phyloP scores from a whole-genome alignment of 2,329 filamentous ascomycete species.

The Akanthomyces uredinophilus region DNA sequence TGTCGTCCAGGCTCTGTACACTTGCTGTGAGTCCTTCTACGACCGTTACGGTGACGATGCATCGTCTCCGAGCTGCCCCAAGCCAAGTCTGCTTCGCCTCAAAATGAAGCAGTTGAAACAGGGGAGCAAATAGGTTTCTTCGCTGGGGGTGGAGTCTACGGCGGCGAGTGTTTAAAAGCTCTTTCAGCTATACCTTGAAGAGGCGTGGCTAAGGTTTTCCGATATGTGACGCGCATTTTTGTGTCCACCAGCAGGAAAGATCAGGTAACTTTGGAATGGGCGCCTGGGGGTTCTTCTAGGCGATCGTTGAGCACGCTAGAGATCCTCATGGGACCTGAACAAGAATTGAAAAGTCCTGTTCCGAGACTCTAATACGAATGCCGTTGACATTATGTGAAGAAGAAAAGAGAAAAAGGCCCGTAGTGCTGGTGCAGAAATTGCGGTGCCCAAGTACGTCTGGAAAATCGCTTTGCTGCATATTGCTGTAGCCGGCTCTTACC shows the following conservation, averaged over 20 bases:
- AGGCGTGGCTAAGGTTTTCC: neutral
- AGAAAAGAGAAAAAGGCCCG: conserved; percentile 37
- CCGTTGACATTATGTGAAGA: conserved; percentile 68
- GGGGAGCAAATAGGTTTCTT: conserved; percentile 18
- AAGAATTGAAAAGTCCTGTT: conserved; percentile 83
- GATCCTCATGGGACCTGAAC: conserved; percentile 77
- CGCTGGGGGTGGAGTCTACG: neutral
- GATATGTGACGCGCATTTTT: conserved; percentile 42
- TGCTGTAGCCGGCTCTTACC: conserved; percentile 8
- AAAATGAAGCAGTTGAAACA: conserved; percentile 74
- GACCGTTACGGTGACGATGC: conserved; percentile 70
- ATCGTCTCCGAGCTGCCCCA: conserved; percentile 77
- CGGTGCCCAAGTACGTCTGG: conserved; percentile 13
- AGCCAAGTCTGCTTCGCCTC: conserved; percentile 69
- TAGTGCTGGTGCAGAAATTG: conserved; percentile 21
- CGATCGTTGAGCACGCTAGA: conserved; percentile 97
- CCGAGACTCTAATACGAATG: conserved; percentile 99
- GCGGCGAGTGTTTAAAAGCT: too few species aligned
- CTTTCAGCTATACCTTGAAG: neutral
- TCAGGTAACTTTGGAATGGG: conserved; percentile 66
- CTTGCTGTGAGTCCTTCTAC: conserved; percentile 91
- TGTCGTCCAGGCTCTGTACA: conserved; percentile 80
- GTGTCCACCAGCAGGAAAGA: conserved; percentile 41
- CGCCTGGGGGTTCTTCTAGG: conserved; percentile 71
- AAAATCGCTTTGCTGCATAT: conserved; percentile 26